These are phyloP conservation scores for Magnusiomyces tetraspermus DNA, from an alignment of 1,139 yeast genomes.

Conservation along the genomic window DNA sequence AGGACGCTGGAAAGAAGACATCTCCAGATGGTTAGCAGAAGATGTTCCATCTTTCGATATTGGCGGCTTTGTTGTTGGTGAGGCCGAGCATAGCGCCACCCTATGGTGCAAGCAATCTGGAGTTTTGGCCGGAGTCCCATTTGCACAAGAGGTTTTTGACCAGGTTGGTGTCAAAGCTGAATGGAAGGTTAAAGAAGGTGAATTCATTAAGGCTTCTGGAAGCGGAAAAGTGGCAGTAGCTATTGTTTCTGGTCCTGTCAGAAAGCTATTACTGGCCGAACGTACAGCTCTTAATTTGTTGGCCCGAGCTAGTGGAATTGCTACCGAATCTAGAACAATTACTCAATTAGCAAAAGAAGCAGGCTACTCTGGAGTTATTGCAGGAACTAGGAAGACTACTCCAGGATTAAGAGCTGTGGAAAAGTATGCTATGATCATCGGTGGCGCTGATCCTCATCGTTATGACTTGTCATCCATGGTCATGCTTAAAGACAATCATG, in stretches of 20 bases:
- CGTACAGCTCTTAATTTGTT: constrained; percentile 76
- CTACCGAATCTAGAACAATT: constrained; percentile 58
- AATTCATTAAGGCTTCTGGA: constrained; percentile 32
- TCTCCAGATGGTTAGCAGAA: constrained; percentile 67
- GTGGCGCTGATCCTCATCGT: constrained; percentile 89
- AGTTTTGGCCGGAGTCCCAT: constrained; percentile 79
- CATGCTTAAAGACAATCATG: constrained; percentile 91
- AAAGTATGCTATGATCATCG: constrained; percentile 90
- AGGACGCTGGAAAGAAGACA: constrained; percentile 71
- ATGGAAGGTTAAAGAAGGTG: constrained; percentile 71
- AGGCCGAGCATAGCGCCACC: constrained; percentile 58
- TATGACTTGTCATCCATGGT: constrained; percentile 91
- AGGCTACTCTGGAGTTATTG: constrained; percentile 79
- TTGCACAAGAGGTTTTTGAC: constrained; percentile 73
- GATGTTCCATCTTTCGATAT: constrained; percentile 91
- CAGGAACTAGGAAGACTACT: constrained; percentile 97
- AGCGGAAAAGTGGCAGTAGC: constrained; percentile 66
- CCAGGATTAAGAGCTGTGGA: constrained; percentile 86
- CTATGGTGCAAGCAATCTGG: constrained; percentile 76
- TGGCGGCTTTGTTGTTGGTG: constrained; percentile 93
- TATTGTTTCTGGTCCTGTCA: constrained; percentile 66
- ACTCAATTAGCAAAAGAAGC: constrained; percentile 51
- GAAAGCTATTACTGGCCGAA: constrained; percentile 70
- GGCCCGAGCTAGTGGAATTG: constrained; percentile 80
- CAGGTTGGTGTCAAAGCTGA: constrained; percentile 64